Evolutionary conservation across 495 filamentous ascomycete species (phyloP), one percentile per base, ranked within the genome.

Genomic region (Neurospora discreta): DNA sequence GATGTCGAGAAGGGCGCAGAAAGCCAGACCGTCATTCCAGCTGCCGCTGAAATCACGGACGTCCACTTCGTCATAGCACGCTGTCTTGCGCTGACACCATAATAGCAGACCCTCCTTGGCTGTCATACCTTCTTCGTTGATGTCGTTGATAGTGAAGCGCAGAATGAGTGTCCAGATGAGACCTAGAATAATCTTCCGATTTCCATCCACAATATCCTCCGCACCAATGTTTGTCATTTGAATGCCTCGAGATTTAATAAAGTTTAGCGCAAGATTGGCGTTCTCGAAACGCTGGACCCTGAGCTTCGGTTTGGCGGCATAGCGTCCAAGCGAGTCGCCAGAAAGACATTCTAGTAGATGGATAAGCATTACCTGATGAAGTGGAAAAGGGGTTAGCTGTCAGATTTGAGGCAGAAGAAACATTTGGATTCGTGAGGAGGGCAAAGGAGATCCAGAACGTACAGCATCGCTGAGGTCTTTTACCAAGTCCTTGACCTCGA

Each of bases 161-260:
- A 97, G 82, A 90, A 99, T 99, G 39, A 99, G 84, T 23, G 94
- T 98, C 95, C 95, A 99, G 77, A 99, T 97, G 69, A 99, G 84
- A 30, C 95, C 95, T 33, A 99, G 84, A 73, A 99, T 97, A 74
- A 99, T 97, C 86, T 99, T 99, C 71, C 91, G 87, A 80, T 98
- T 99, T 40, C 96, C 96, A 79, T 99, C 96, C 30, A 99, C 95
- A 38, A 99, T 93, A 86, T 99, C 95, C 82, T 98, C 95, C 2
- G 95, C 95, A 68, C 95, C 95, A 75, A 98, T 98, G 77, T 99
- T 99, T 72, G 93, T 97, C 90, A 98, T 93, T 78, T 96, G 93
- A 69, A 99, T 98, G 33, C 93, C 90, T 75, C 93, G 86, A 36
- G 90, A 89, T 78, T 92, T 94, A 82, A 99, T 93, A 77, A 93